phyloP scores from a whole-genome alignment of 257 asterid genomes.

The Orobanche coerulescens region DNA sequence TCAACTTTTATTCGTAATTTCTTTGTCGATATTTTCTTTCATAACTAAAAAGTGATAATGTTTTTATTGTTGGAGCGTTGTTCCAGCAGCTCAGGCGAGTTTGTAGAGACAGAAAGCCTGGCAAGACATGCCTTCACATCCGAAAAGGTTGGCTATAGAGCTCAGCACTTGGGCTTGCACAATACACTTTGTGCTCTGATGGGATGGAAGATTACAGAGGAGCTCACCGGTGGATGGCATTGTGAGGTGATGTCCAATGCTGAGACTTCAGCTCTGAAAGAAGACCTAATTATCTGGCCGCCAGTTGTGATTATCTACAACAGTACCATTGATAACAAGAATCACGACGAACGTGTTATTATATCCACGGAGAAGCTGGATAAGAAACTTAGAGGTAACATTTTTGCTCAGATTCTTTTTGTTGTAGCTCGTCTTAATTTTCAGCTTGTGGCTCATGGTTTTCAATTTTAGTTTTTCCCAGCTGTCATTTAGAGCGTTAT shows the following conservation, averaged over 20 bases:
- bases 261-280: slow-evolving; percentile 38
- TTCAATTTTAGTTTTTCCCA: background rate
- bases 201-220: slow-evolving; percentile 55
- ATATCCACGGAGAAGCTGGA: slow-evolving; percentile 48
- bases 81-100: slow-evolving; percentile 53
- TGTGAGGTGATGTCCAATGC: slow-evolving; percentile 34
- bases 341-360: slow-evolving; percentile 37
- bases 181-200: slow-evolving; percentile 56
- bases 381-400: slow-evolving; percentile 46
- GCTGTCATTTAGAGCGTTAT: background rate
- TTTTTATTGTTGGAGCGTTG: slow-evolving; percentile 12
- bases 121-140: slow-evolving; percentile 55
- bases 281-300: slow-evolving; percentile 73
- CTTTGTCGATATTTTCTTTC: slow-evolving; percentile 10
- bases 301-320: slow-evolving; percentile 58
- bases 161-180: slow-evolving; percentile 72
- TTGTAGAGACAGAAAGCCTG: slow-evolving; percentile 45
- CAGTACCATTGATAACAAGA: slow-evolving; percentile 32
- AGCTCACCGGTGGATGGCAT: slow-evolving; percentile 37
- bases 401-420: slow-evolving; percentile 15
- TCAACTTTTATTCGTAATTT: background rate
- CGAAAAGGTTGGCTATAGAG: slow-evolving; percentile 36
- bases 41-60: slow-evolving; percentile 1
- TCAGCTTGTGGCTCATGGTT: background rate
- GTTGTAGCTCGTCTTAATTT: background rate